Evolutionary conservation across 805 yeast genomes (phyloP), one percentile per base, ranked within the genome.

Genomic region (Citeromyces matritensis): DNA sequence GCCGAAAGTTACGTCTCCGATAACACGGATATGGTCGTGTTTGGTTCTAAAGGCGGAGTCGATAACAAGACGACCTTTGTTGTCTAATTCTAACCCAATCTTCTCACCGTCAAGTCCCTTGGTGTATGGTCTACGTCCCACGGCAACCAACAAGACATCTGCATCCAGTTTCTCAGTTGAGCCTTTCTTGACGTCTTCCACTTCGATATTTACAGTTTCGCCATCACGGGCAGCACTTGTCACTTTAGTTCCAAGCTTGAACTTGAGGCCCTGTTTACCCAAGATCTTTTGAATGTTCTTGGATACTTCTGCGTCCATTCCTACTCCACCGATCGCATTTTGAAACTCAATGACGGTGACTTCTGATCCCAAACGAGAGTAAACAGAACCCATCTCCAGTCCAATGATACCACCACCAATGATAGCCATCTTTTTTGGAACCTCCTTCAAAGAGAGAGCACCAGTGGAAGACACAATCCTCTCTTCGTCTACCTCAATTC

Each of bases 331-430:
- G 51, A 91, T 79, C 40, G 91, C 69, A 47, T 67, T 65, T 58
- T 77, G 83, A 73, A 71, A 91, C 69, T 91, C 99, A 38, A 91
- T 62, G 35, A 91, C 79, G 28, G 96, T 88, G 41, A 91, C 98
- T 63, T 91, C 85, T 27, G 95, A 64, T 29, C 99, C 99, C 48
- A 91, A 64, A 61, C 98, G 75, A 36, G 86, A 63, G 78, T 93
- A 91, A 30, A 91, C 99, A 15, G 97, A 86, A 40, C 95, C 98
- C 95, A 91, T 91, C 66, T 91, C 99, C 45, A 91, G 73, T 51
- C 99, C 99, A 55, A 91, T 91, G 63, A 91, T 88, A 69, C 99
- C 98, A 62, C 95, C 99, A 55, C 99, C 99, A 48, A 91, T 88
- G 60, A 91, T 75, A 43, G 88, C 79, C 51, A 91, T 49, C 55